Base-by-base conservation (phyloP, 2,329 filamentous ascomycete species). In the Pseudogymnoascus sp. region DNA sequence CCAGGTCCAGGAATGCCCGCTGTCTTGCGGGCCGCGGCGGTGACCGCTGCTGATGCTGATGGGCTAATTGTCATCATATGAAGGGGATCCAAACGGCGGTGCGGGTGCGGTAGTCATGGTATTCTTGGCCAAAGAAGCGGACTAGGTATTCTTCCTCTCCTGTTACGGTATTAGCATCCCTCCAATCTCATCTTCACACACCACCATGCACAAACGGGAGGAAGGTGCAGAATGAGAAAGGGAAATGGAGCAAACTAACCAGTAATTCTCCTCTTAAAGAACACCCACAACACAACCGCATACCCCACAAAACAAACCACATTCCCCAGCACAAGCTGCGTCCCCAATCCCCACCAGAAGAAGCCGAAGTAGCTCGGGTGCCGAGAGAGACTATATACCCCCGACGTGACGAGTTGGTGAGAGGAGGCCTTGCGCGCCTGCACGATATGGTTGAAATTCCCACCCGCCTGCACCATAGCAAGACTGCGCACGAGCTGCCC, bases 281-380 rank as follows among this genome's bases (percentile, higher is more conserved):
- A 99, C 65, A 78, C 81, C 91, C 91, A 97, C 68, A 99, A 75
- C 14, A 96, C 88, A 6, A 82, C 74, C 0, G 84, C 77, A 78
- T 96, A 97, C 1, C 77, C 89, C 5, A 87, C 68, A 64, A 96
- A 85, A 73, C 91, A 96, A 1, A 96, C 68, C 7, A 83, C 77
- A 76, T 99, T 99, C 16, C 93, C 93, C 67, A 97, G 80, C 63
- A 96, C 85, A 47, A 97, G 73, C 79, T 99, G 95, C 11, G 93
- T 96, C 4, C 95, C 95, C n/a, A 97, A 72, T 0, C 90, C 91
- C 93, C 93, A 99, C 86, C 92, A 97, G 76, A 96, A 99, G 79
- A 97, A 99, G 3, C 93, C 95, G 78, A 97, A 97, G 77, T 99
- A 99, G 65, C 89, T 89, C 11, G 95, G 95, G 75, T 99, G 95